Evolutionary conservation across 805 yeast species (phyloP), one percentile per base, ranked within the genome.

Genomic region (Saturnispora galanensis): DNA sequence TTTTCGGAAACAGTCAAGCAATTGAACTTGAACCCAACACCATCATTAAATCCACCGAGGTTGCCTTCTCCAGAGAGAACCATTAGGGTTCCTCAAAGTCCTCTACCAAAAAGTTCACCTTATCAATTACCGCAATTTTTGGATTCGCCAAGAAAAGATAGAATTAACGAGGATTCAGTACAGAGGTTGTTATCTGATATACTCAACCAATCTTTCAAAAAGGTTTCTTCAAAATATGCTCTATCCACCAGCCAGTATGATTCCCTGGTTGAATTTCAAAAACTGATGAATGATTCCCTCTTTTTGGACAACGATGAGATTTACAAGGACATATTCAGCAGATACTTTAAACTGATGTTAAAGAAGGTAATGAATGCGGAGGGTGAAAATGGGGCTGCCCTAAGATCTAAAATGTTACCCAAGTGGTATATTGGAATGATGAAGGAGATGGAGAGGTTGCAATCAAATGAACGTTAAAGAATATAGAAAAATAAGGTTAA

Each of bases 191-290:
- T 42, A 28, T 62, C 58, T 39, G 56, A 66, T 28, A 63, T 70
- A 10, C 47, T 69, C 10, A 67, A 68, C 43, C 72, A 68, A 47
- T 64, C 70, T 1, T 68, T 70, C 49, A 61, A 60, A 45, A 68
- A 69, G 52, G 68, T 75, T 48, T 64, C 69, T 47, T 57, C 68
- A 43, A 71, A 69, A 54, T 71, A 72, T 57, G 76, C 69, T 55
- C 65, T 76, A 55, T 68, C 77, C 47, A 74, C 79, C 13, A 64
- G 72, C 47, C 76, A 76, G 55, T 74, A 75, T 55, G 79, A 70
- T 44, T 52, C 52, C 31, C 48, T 71, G 31, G 71, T 64, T 0
- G 52, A 60, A 5, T 66, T 69, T 50, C 70, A 71, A 53, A 58
- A 65, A 1, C 52, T 44, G 2, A 48, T 70, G 31, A 50, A 67